Conservation (phyloP, 495 filamentous ascomycete genomes). For the Xylaria grammica region DNA sequence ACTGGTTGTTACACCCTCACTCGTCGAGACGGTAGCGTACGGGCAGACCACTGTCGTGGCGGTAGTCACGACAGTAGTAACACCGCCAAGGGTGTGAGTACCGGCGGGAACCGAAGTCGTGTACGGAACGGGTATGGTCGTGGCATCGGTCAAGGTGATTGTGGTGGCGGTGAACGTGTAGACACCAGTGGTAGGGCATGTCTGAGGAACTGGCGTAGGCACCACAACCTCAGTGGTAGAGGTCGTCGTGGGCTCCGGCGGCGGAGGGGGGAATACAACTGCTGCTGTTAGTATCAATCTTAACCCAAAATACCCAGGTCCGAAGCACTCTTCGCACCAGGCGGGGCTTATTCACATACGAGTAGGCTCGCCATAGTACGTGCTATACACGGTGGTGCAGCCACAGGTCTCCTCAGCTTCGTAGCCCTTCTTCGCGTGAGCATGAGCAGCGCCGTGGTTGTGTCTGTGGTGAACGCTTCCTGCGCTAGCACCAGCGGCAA, state of each 20-base stretch:
- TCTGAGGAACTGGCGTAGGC: slow-evolving; percentile 70
- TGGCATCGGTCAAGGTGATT: slow-evolving; percentile 67
- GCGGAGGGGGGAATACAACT: slow-evolving; percentile 46
- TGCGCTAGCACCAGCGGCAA: slow-evolving; percentile 67
- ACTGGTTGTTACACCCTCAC: slow-evolving; percentile 69
- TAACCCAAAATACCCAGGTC: neutral
- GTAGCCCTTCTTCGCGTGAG: slow-evolving; percentile 48
- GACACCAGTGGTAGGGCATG: slow-evolving; percentile 71
- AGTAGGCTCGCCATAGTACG: slow-evolving; percentile 63
- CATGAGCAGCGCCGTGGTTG: slow-evolving; percentile 61
- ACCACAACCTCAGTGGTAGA: slow-evolving; percentile 49
- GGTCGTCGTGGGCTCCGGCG: slow-evolving; percentile 34
- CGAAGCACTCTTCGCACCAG: neutral
- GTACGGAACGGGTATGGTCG: slow-evolving; percentile 69
- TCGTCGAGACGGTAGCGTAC: slow-evolving; percentile 68
- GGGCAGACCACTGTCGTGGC: slow-evolving; percentile 76
- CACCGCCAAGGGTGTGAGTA: slow-evolving; percentile 75
- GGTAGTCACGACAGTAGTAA: slow-evolving; percentile 74
- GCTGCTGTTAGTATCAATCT: slow-evolving; percentile 25
- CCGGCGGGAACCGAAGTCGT: slow-evolving; percentile 67
- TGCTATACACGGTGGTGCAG: slow-evolving; percentile 70
- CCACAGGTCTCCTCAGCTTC: slow-evolving; percentile 42
- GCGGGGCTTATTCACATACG: slow-evolving; percentile 48
- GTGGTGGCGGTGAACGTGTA: slow-evolving; percentile 85
- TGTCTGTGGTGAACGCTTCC: slow-evolving; percentile 55